These are phyloP conservation scores for Adansonia digitata DNA, from an alignment of 345 rosid genomes.

Conservation along the genomic window DNA sequence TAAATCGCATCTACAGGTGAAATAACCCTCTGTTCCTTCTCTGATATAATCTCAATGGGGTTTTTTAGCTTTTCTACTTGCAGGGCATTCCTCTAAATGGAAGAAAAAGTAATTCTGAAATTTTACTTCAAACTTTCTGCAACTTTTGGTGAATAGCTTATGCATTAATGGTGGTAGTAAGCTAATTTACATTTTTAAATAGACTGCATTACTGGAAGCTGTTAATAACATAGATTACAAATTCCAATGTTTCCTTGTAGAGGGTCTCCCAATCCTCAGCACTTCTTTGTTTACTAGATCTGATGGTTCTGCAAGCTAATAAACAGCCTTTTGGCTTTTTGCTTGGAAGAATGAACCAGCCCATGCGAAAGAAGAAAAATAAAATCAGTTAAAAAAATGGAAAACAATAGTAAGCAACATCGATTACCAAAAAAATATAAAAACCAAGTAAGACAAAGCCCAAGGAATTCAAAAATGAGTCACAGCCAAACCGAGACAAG, in stretches of 20 bases:
- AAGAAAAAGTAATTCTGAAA: not conserved
- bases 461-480: constrained; percentile 35
- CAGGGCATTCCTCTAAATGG: not conserved
- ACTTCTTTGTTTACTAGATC: constrained; percentile 58
- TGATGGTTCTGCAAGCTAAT: constrained; percentile 63
- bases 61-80: not conserved
- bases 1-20: constrained; percentile 91
- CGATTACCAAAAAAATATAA: constrained; percentile 27
- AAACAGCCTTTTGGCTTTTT: constrained; percentile 65
- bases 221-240: constrained; percentile 28
- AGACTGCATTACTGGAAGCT: constrained; percentile 30
- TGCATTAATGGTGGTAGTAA: constrained; percentile 15
- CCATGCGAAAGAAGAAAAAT: constrained; percentile 33
- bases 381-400: constrained; percentile 29
- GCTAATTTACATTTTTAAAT: constrained; percentile 21
- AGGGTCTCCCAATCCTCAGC: constrained; percentile 40
- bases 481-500: constrained; percentile 36
- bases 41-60: not conserved
- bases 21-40: not conserved
- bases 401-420: constrained; percentile 16
- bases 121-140: not conserved
- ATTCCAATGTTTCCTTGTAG: constrained; percentile 50
- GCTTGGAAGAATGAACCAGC: constrained; percentile 67
- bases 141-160: constrained; percentile 6
- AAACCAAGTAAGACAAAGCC: constrained; percentile 38